Conservation (phyloP, 2,329 filamentous ascomycete genomes). For the Orbilia brochopaga region DNA sequence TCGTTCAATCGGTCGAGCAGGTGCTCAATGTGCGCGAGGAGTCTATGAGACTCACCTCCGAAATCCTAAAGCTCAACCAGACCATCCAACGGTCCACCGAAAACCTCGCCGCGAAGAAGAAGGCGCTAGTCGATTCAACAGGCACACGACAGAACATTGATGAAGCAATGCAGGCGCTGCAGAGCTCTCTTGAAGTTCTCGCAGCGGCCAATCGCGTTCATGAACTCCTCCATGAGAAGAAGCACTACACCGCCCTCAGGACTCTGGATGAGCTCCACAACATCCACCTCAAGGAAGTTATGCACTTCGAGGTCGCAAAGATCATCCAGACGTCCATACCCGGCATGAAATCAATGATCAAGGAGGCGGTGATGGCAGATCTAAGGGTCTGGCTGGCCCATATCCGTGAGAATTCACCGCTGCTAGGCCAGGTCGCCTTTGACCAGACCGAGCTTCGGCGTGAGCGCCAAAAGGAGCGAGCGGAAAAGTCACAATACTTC, state of each 20-base stretch:
- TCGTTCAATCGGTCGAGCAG: conserved; percentile 89
- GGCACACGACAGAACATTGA: conserved; percentile 94
- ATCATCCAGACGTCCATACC: conserved; percentile 96
- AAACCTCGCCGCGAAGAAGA: conserved; percentile 91
- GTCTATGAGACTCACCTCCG: conserved; percentile 83
- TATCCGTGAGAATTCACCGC: conserved; percentile 94
- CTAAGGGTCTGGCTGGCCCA: conserved; percentile 95
- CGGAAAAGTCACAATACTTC: conserved; percentile 76
- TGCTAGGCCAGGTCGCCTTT: conserved; percentile 92
- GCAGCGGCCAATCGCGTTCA: conserved; percentile 93
- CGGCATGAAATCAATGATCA: conserved; percentile 87
- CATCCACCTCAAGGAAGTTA: conserved; percentile 91
- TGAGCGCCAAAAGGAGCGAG: conserved; percentile 79
- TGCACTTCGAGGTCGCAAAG: conserved; percentile 91
- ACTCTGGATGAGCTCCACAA: conserved; percentile 95
- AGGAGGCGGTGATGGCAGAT: conserved; percentile 95
- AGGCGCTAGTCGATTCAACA: conserved; percentile 87
- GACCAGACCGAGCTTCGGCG: conserved; percentile 92
- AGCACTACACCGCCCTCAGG: conserved; percentile 91
- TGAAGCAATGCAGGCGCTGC: conserved; percentile 84
- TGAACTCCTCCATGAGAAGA: conserved; percentile 87
- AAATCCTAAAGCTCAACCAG: conserved; percentile 90
- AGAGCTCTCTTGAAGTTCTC: conserved; percentile 88
- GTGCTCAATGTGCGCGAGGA: conserved; percentile 90
- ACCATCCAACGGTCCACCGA: conserved; percentile 95